These are phyloP conservation scores for Colletotrichum gigasporum DNA, from an alignment of 2,329 filamentous ascomycete genomes.

Conservation along the genomic window DNA sequence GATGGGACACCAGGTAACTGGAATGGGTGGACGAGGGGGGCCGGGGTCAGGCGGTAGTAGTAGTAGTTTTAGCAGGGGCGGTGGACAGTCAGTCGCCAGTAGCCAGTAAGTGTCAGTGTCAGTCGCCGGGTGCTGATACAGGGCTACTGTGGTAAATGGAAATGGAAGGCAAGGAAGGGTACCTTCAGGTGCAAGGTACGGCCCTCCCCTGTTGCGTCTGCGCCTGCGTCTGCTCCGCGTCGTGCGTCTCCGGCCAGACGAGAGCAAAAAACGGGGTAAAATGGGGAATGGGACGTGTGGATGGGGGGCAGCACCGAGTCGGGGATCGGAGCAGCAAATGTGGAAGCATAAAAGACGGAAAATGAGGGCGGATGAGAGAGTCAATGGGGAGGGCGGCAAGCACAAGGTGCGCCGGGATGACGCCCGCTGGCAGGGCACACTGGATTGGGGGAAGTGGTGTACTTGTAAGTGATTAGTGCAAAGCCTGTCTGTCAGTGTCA, in stretches of 20 bases:
- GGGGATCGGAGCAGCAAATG: conserved; percentile 3
- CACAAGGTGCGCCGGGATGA: conserved; percentile 4
- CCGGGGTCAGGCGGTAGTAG: not conserved
- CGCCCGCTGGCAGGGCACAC: not conserved
- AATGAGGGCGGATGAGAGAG: not conserved
- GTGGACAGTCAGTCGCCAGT: too few species aligned
- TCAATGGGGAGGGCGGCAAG: not conserved
- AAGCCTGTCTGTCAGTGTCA: too few species aligned
- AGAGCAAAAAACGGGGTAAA: conserved; percentile 28
- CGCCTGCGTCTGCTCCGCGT: too few species aligned
- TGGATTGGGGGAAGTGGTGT: not conserved
- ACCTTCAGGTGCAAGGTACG: too few species aligned
- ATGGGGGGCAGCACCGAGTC: not conserved
- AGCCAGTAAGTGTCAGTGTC: too few species aligned
- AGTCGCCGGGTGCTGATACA: too few species aligned
- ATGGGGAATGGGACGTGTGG: conserved; percentile 15
- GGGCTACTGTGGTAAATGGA: too few species aligned
- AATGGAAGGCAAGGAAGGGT: too few species aligned
- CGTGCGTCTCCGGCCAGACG: too few species aligned
- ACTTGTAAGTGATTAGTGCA: not conserved
- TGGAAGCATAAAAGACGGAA: not conserved
- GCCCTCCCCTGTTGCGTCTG: too few species aligned
- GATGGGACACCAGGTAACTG: conserved; percentile 28
- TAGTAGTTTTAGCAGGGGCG: too few species aligned
- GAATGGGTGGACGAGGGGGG: conserved; percentile 10